Evolutionary conservation across 2,329 filamentous ascomycete species (phyloP), one percentile per base, ranked within the genome.

Genomic region (Trichoderma simmonsii): DNA sequence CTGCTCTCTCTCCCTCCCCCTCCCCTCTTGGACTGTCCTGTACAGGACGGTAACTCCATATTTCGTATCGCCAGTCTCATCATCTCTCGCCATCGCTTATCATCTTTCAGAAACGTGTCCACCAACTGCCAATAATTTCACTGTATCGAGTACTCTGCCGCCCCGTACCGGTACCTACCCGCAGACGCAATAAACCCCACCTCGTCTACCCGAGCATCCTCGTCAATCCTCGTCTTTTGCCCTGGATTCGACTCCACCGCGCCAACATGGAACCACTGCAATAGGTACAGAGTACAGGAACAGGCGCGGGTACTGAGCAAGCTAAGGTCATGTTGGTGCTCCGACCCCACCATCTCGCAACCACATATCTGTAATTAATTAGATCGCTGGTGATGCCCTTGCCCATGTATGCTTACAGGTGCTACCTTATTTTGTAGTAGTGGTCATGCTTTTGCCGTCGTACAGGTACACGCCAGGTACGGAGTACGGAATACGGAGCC

Each of bases 21-120:
- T 18, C 18, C 43, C n/a, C n/a, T 21, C 43, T 9, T 43, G 18
- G 0, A 1, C 6, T n/a, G 15, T 43, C 39, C 39, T 43, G 39
- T 43, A 18, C 15, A n/a, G 18, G 15, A 34, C 32, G 12, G 32
- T 11, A 18, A n/a, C 56, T 36, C 57, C 57, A 56, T 70, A 69
- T 28, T 62, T 48, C 36, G 39, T 70, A 28, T 39, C 36, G 15
- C 21, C 51, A 36, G n/a, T 32, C 62, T 59, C 61, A 48, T 71
- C 62, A 65, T 18, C 39, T 66, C 39, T 71, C 62, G 32, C 64
- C 36, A 67, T 32, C 39, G 39, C 56, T 67, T 66, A 56, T 71
- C 70, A 71, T 51, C 62, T 71, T 54, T 71, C 70, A 71, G 70
- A 71, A 71, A 61, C 30, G 15, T 39, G 39, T 32, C 39, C 36